These are phyloP conservation scores for Cantharellus anzutake DNA, from an alignment of 768 basidiomycete species.

Conservation along the genomic window DNA sequence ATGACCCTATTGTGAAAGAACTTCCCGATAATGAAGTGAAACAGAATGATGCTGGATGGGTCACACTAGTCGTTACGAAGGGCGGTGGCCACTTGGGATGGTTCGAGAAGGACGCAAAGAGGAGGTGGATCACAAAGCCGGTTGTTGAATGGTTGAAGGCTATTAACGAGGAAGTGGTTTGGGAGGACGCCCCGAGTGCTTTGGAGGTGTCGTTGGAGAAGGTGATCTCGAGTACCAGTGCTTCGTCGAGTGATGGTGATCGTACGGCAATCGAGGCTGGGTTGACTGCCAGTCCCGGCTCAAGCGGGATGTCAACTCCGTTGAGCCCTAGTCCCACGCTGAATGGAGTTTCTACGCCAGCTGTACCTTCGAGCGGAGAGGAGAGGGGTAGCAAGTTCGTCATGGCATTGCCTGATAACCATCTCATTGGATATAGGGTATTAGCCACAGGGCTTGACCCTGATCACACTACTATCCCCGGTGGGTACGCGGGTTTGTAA, in stretches of 20 bases:
- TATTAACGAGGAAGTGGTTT: background rate
- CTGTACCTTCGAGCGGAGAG: no score
- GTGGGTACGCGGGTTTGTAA: background rate
- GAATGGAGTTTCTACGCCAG: no score
- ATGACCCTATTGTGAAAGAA: conserved; percentile 1
- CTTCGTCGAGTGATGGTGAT: no score
- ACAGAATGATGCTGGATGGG: conserved; percentile 6
- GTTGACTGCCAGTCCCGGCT: no score
- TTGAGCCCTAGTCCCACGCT: no score
- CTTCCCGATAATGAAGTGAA: conserved; percentile 1
- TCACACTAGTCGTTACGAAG: conserved; percentile 11
- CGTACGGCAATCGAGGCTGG: no score
- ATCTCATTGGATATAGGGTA: background rate
- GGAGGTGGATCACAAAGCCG: conserved; percentile 1
- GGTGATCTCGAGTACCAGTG: no score
- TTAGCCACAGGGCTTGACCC: background rate
- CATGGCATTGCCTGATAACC: no score
- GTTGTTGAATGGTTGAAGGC: background rate
- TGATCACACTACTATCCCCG: background rate
- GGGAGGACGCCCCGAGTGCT: background rate
- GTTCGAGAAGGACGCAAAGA: conserved; percentile 4
- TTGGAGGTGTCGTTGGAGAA: no score
- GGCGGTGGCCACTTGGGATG: conserved; percentile 16
- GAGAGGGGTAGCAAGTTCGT: no score
- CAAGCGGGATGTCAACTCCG: no score